Evolutionary conservation across 1,284 basidiomycete species (phyloP).

Genomic region (Papiliotrema fonsecae): DNA sequence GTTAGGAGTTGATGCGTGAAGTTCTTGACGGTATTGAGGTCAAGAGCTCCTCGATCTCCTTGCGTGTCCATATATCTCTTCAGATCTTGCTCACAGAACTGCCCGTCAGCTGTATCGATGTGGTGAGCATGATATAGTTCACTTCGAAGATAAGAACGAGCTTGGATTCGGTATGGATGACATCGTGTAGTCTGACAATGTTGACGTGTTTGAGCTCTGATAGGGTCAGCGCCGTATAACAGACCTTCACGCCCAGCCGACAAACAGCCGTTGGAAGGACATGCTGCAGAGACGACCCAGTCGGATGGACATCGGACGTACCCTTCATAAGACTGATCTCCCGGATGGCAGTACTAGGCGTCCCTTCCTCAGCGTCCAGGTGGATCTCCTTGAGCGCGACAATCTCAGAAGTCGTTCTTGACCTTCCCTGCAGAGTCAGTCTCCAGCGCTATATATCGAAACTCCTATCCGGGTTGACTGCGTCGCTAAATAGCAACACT

Average conservation of each 20-base stretch:
- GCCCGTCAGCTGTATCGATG: neutral
- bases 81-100: slow-evolving; percentile 60
- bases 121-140: slow-evolving; percentile 36
- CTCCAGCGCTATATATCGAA: slow-evolving; percentile 55
- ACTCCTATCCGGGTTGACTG: slow-evolving; percentile 67
- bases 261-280: too few relatives aligned
- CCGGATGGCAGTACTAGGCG: slow-evolving; percentile 93
- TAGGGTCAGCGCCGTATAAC: too few relatives aligned
- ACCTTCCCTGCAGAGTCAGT: slow-evolving; percentile 73
- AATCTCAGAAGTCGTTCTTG: slow-evolving; percentile 61
- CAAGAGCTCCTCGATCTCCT: slow-evolving; percentile 62
- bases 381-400: slow-evolving; percentile 98
- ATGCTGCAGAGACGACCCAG: too few relatives aligned
- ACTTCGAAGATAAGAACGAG: slow-evolving; percentile 93
- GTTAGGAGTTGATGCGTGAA: slow-evolving; percentile 45
- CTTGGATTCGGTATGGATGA: slow-evolving; percentile 94
- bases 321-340: slow-evolving; percentile 92
- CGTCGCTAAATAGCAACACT: too few relatives aligned
- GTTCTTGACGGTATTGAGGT: slow-evolving; percentile 72
- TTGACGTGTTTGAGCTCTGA: slow-evolving; percentile 88
- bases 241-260: too few relatives aligned
- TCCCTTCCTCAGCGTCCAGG: slow-evolving; percentile 95
- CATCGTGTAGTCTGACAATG: slow-evolving; percentile 91
- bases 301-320: slow-evolving; percentile 17
- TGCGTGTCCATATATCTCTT: slow-evolving; percentile 93